Conservation (phyloP, 371 early-diverging fungal species). For the Mucor indicus region DNA sequence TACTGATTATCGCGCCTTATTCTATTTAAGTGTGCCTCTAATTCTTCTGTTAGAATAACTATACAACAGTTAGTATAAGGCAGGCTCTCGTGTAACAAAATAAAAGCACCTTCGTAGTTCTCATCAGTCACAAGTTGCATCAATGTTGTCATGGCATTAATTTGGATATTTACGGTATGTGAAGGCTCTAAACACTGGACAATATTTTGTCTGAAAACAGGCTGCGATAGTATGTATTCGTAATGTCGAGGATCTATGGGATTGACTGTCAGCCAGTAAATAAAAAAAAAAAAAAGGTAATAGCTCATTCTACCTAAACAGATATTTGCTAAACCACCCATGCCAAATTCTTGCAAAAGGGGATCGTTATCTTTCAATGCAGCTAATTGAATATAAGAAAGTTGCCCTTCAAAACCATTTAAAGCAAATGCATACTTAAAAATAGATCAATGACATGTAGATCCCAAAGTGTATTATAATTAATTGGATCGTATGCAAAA, state of each 20-base stretch:
- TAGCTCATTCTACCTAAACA: constrained; percentile 29
- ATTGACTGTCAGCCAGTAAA: not conserved
- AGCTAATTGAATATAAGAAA: constrained; percentile 7
- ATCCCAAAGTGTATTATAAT: constrained; percentile 48
- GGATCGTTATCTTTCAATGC: constrained; percentile 29
- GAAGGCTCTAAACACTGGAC: constrained; percentile 14
- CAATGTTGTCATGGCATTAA: constrained; percentile 41
- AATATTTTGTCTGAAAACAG: constrained; percentile 15
- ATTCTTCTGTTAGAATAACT: constrained; percentile 21
- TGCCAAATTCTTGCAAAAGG: constrained; percentile 41
- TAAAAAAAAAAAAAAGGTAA: not conserved
- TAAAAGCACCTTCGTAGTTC: constrained; percentile 8
- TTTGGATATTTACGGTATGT: constrained; percentile 16
- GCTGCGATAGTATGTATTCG: constrained; percentile 30
- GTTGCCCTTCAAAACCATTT: not conserved
- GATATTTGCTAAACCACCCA: constrained; percentile 56
- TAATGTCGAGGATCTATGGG: constrained; percentile 34
- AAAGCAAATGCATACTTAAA: constrained; percentile 28
- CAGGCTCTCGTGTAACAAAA: not conserved
- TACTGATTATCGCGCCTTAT: not conserved
- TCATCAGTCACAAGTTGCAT: constrained; percentile 30
- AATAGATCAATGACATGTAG: constrained; percentile 47
- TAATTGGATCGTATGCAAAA: constrained; percentile 64
- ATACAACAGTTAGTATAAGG: not conserved
- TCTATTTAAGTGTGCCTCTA: constrained; percentile 2